Conservation (phyloP, 306 rosid genomes). For the Mucuna pruriens region DNA sequence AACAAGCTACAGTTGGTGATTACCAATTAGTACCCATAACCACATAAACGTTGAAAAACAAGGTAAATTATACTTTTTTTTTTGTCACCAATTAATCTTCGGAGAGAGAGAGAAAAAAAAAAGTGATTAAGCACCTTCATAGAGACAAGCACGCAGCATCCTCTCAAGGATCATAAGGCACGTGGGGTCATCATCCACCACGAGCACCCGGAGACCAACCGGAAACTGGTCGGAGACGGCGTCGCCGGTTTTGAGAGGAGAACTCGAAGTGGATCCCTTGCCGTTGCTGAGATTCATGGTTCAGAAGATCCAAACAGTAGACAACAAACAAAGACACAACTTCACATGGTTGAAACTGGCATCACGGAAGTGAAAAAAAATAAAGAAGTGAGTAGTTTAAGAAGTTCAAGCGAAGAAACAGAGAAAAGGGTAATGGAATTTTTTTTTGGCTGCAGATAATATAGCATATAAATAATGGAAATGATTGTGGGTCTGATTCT, state of each 20-base stretch:
- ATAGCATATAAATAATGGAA: constrained; percentile 10
- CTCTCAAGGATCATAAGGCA: constrained; percentile 93
- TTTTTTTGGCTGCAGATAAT: constrained; percentile 33
- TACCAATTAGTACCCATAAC: neutral
- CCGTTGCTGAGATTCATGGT: constrained; percentile 61
- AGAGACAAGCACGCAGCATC: constrained; percentile 86
- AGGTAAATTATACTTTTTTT: constrained; percentile 4
- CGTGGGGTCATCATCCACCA: constrained; percentile 96
- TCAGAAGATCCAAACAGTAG: constrained; percentile 47
- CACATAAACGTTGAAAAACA: neutral
- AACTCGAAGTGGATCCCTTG: constrained; percentile 61
- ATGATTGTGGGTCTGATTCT: constrained; percentile 37
- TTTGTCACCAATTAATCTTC: neutral
- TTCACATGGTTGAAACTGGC: constrained; percentile 42
- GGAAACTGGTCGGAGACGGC: constrained; percentile 81
- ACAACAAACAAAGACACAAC: constrained; percentile 12
- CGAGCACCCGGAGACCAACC: constrained; percentile 87
- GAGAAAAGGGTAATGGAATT: constrained; percentile 28
- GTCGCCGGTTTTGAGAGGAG: constrained; percentile 50
- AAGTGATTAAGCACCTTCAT: constrained; percentile 62
- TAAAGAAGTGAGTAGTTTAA: constrained; percentile 21
- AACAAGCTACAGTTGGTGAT: neutral
- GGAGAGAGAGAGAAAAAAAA: neutral
- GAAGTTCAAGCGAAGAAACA: constrained; percentile 29
- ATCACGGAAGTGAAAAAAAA: constrained; percentile 7